Evolutionary conservation across 257 asterid genomes (phyloP).

Genomic region (Jacaranda mimosifolia): DNA sequence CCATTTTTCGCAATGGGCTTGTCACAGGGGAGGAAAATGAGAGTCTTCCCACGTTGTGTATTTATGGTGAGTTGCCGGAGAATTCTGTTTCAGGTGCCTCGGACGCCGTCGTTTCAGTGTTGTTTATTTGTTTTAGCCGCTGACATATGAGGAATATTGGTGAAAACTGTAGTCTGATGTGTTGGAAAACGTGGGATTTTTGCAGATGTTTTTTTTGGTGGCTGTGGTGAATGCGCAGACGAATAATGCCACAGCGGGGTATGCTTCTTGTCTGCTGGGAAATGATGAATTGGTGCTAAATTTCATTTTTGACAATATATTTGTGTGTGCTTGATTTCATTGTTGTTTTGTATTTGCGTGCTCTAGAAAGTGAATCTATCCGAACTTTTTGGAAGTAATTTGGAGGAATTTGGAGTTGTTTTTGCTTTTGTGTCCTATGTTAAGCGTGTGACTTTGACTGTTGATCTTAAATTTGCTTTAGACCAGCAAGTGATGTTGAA

Average conservation of each 20-base stretch:
- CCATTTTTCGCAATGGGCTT: slow-evolving; percentile 39
- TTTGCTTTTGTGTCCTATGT: not conserved
- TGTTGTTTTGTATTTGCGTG: not conserved
- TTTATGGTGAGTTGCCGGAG: slow-evolving; percentile 44
- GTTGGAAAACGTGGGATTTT: slow-evolving; percentile 27
- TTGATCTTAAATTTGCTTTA: not conserved
- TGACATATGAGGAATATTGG: slow-evolving; percentile 24
- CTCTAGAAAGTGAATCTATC: not conserved
- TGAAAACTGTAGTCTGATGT: slow-evolving; percentile 34
- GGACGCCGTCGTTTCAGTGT: slow-evolving; percentile 27
- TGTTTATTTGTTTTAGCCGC: not conserved
- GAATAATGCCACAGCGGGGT: slow-evolving; percentile 56
- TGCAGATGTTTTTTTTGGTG: slow-evolving; percentile 55
- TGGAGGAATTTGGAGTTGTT: not conserved
- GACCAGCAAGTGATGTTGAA: not conserved
- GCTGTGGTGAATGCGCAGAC: slow-evolving; percentile 50
- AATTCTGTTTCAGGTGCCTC: slow-evolving; percentile 9
- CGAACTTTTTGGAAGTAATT: slow-evolving; percentile 3
- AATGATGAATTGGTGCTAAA: slow-evolving; percentile 13
- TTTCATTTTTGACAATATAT: not conserved
- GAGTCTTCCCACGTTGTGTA: slow-evolving; percentile 34
- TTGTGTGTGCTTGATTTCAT: not conserved
- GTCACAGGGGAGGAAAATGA: slow-evolving; percentile 35
- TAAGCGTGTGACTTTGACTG: not conserved
- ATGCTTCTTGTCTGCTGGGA: slow-evolving; percentile 29